Evolutionary conservation across 805 yeast species (phyloP).

Genomic region (Saccharomycopsis sp.): DNA sequence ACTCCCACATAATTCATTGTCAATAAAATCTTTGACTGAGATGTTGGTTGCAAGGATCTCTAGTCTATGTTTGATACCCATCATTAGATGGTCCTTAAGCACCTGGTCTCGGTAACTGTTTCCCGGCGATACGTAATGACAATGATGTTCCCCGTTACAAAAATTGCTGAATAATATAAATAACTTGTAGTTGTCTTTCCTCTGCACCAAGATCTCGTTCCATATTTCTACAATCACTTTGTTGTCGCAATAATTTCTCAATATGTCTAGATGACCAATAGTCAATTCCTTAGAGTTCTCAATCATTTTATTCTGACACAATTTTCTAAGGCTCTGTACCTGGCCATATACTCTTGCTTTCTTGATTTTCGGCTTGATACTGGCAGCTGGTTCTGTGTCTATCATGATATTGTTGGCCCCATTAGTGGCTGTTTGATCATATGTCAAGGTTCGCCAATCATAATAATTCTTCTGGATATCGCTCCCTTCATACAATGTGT

Average conservation of each 20-base stretch:
- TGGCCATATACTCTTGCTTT: neutral
- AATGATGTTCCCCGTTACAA: neutral
- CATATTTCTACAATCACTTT: neutral
- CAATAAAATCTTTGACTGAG: neutral
- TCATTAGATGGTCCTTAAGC: neutral
- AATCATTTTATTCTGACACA: neutral
- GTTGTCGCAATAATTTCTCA: neutral
- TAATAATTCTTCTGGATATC: neutral
- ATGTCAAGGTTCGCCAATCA: neutral
- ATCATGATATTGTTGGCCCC: neutral
- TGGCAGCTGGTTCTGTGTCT: neutral
- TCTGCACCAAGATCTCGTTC: neutral
- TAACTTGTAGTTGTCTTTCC: neutral
- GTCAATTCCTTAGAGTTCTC: neutral
- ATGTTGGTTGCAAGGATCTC: neutral
- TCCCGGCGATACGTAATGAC: neutral
- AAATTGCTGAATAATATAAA: neutral
- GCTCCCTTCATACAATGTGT: neutral
- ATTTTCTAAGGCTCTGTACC: neutral
- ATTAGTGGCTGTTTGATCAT: neutral
- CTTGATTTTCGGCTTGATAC: neutral
- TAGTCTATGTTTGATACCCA: neutral
- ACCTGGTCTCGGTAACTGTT: neutral
- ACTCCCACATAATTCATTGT: neutral
- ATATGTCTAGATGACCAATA: neutral